Percentiles rank a stretch among this genome's conserved stretches.
Conservation (phyloP, 139 green algal species). For the Pedinophyceae sp. region DNA sequence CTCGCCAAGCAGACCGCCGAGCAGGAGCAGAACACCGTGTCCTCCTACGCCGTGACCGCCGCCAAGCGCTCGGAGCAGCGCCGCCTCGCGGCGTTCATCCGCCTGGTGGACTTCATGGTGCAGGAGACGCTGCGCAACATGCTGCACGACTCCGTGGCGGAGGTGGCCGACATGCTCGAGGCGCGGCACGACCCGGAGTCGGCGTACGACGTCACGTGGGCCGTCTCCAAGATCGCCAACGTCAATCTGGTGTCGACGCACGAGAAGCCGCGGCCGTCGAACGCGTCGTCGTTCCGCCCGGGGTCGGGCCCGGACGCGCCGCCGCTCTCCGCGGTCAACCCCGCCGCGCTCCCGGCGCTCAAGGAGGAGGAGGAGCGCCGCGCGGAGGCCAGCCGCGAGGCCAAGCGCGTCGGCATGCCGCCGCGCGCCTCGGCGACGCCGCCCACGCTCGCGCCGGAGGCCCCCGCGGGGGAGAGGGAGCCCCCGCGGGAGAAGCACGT, state of each 20-base stretch:
- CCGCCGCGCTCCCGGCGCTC: constrained; percentile 1
- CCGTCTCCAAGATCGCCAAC: neutral
- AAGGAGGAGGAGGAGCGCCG: constrained; percentile 10
- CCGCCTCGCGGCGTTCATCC: constrained; percentile 47
- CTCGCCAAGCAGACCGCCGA: too few species aligned
- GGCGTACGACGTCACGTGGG: too few species aligned
- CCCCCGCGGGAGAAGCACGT: neutral
- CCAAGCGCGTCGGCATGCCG: constrained; percentile 7
- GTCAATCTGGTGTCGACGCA: neutral
- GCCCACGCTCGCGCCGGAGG: neutral
- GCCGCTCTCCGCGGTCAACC: neutral
- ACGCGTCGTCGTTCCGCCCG: constrained; percentile 6
- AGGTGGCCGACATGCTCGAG: too few species aligned
- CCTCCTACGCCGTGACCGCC: constrained; percentile 49
- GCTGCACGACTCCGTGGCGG: constrained; percentile 33
- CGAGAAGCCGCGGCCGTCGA: neutral
- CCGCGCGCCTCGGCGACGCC: neutral
- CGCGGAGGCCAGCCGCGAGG: neutral
- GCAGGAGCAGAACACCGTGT: too few species aligned
- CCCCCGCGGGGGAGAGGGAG: constrained; percentile 3
- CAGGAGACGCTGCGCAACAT: constrained; percentile 51
- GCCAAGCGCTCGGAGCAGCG: constrained; percentile 51
- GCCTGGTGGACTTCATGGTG: constrained; percentile 60
- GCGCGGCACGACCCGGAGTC: too few species aligned
- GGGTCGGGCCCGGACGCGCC: constrained; percentile 2